Evolutionary conservation across 257 asterid genomes (phyloP), one percentile per base, ranked within the genome.

Genomic region (Verbascum thapsus): DNA sequence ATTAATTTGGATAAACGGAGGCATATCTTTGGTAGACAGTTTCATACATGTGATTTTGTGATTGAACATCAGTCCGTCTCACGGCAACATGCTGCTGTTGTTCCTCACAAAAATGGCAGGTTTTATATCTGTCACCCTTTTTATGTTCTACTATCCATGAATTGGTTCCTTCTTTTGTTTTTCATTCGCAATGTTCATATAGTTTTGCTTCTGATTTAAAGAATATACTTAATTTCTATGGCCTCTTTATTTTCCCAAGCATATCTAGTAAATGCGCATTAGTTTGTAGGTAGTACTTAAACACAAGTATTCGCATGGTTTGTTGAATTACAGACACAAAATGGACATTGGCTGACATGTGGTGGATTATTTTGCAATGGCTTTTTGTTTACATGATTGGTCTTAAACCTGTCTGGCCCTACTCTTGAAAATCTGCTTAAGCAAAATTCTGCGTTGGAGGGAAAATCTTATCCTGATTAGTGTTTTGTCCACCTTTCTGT

Each of bases 61-160:
- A 96, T 92, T 43, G 99, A 92, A 74, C 99, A 92, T 72, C 99
- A 89, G 76, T 92, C 99, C 18, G 99, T 92, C 37, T 92, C 99
- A 11, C 89, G 99, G 54, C 99, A 92, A 67, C 99, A 92, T 57
- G 99, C 99, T 26, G 99, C 83, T 65, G 99, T 89, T 6, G 58
- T 89, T 64, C 91, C 96, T 19, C 99, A 92, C 82, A 92, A 85
- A 79, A 71, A 89, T 70, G 99, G 97, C 72, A 80, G 96, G 99
- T 92, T 69, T n/a, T 41, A 78, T 51, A 3, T 61, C 38, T 6
- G 13, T 42, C 50, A 3, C 13, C 51, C 20, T 70, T 50, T 39
- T 10, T 35, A 20, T 44, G 5, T 40, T 60, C 67, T 41, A 48
- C 39, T 54, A n/a, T n/a, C n/a, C n/a, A n/a, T n/a, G n/a, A n/a